A percentile compares a stretch with the other conserved stretches of the same genome.
phyloP scores from a whole-genome alignment of 495 filamentous ascomycete species.

The Jackrogersella minutella region DNA sequence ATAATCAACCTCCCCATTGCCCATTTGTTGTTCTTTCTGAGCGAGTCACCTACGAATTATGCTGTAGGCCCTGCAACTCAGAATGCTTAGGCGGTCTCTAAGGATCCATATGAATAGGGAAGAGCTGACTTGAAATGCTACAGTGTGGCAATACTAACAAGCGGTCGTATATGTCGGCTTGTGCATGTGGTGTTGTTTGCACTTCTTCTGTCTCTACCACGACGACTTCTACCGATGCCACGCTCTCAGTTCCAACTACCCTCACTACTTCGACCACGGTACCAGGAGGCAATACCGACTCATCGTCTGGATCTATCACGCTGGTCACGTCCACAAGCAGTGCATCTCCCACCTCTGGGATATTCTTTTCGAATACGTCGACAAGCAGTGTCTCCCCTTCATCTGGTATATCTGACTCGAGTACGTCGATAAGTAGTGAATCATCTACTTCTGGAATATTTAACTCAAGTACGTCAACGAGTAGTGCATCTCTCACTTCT shows the following conservation, averaged over 20 bases:
- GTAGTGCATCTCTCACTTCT: neutral
- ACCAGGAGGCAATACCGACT: slow-evolving; percentile 3
- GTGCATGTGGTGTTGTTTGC: slow-evolving; percentile 37
- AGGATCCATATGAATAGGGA: neutral
- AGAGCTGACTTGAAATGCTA: neutral
- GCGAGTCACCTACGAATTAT: neutral
- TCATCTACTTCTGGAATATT: neutral
- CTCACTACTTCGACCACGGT: slow-evolving; percentile 18
- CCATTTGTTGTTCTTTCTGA: neutral
- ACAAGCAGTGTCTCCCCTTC: neutral
- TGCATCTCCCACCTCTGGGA: too few relatives aligned
- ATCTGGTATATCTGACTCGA: neutral
- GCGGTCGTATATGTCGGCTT: slow-evolving; percentile 37
- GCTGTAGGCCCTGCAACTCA: neutral
- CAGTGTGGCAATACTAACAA: slow-evolving; percentile 40
- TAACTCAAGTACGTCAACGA: neutral
- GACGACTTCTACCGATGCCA: neutral
- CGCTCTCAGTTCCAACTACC: slow-evolving; percentile 6
- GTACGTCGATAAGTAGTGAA: too few relatives aligned
- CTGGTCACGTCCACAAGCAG: neutral
- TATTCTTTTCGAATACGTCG: neutral
- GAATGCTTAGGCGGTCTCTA: too few relatives aligned
- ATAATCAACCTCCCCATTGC: neutral
- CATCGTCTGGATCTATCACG: neutral
- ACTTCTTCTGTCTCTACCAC: slow-evolving; percentile 19